Percentiles rank a stretch among this genome's conserved stretches.
Conservation (phyloP, 2,329 filamentous ascomycete species). For the Colletotrichum caudatum region DNA sequence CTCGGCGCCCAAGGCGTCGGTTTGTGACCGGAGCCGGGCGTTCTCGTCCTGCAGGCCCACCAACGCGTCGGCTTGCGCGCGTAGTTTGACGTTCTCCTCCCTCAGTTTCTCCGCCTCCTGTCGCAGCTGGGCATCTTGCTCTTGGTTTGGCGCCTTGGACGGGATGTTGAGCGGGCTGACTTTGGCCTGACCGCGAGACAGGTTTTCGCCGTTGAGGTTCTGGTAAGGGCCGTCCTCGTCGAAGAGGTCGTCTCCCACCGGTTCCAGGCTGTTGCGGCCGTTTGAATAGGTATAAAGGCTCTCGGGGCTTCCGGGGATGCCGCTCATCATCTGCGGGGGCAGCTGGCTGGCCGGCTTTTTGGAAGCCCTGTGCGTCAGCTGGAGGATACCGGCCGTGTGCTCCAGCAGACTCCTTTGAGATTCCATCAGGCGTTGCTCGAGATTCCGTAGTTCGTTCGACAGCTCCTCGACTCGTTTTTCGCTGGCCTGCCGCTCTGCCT, state of each 20-base stretch:
- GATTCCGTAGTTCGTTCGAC: slow-evolving; percentile 80
- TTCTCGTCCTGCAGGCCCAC: slow-evolving; percentile 49
- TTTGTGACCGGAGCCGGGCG: slow-evolving; percentile 48
- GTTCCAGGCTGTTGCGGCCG: slow-evolving; percentile 69
- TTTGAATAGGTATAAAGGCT: slow-evolving; percentile 79
- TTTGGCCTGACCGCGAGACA: slow-evolving; percentile 51
- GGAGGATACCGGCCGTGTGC: slow-evolving; percentile 92
- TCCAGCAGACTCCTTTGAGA: slow-evolving; percentile 82
- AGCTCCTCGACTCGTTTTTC: slow-evolving; percentile 88
- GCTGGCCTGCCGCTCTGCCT: slow-evolving; percentile 79
- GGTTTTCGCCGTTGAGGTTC: slow-evolving; percentile 54
- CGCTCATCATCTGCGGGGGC: slow-evolving; percentile 57
- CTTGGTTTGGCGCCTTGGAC: slow-evolving; percentile 67
- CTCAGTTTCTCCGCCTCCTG: slow-evolving; percentile 61
- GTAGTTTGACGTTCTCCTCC: slow-evolving; percentile 59
- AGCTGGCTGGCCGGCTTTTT: slow-evolving; percentile 61
- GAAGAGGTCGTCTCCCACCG: slow-evolving; percentile 70
- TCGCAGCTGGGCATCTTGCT: slow-evolving; percentile 63
- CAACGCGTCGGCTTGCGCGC: slow-evolving; percentile 49
- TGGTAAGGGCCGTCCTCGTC: slow-evolving; percentile 84
- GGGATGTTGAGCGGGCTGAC: slow-evolving; percentile 67
- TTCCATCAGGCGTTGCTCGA: slow-evolving; percentile 82
- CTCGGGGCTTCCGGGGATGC: slow-evolving; percentile 80
- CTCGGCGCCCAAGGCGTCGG: slow-evolving; percentile 51
- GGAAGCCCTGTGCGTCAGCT: slow-evolving; percentile 86